These are phyloP conservation scores for Camelina neglecta DNA, from an alignment of 345 rosid genomes.

Conservation along the genomic window DNA sequence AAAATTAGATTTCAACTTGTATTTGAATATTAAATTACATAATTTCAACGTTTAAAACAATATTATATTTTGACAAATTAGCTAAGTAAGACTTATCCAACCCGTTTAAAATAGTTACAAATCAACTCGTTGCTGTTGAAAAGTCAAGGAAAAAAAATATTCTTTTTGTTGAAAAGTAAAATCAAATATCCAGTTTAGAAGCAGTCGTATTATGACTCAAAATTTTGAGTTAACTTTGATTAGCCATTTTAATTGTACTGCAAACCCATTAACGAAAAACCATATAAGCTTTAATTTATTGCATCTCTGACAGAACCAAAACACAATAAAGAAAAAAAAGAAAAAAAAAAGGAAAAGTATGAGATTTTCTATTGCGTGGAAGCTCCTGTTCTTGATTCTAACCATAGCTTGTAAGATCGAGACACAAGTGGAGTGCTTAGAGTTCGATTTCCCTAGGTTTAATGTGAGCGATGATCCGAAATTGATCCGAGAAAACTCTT, in stretches of 20 bases:
- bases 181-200: neutral
- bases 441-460: conserved; percentile 50
- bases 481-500: conserved; percentile 21
- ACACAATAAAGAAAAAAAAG: too few relatives aligned
- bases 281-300: neutral
- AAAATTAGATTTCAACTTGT: neutral
- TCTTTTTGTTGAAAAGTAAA: neutral
- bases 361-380: conserved; percentile 26
- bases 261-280: neutral
- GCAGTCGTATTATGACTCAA: neutral
- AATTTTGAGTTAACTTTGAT: conserved; percentile 3
- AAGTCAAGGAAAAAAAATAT: neutral
- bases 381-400: conserved; percentile 35
- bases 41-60: neutral
- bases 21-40: neutral
- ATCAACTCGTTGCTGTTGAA: conserved; percentile 24
- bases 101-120: neutral
- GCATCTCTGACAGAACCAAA: neutral
- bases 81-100: neutral
- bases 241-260: neutral
- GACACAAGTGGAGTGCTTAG: conserved; percentile 41
- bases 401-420: conserved; percentile 14
- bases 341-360: neutral
- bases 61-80: neutral
- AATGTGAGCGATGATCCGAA: neutral